These are phyloP conservation scores for Macrotyloma uniflorum DNA, from an alignment of 306 rosid species.

Conservation along the genomic window DNA sequence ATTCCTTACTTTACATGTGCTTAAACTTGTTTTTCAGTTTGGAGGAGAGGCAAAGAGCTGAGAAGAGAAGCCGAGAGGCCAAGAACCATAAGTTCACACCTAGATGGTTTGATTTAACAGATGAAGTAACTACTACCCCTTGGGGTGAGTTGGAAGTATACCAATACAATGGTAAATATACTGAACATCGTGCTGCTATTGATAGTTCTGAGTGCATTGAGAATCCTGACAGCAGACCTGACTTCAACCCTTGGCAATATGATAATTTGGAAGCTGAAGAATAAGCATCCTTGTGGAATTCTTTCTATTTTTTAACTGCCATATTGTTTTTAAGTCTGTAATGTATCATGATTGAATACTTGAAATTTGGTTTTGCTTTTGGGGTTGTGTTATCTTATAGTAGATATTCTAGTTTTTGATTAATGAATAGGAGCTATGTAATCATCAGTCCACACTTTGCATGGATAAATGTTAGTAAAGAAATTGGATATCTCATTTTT, in stretches of 20 bases:
- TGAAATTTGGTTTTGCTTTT: constrained; percentile 7
- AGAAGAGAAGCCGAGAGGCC: constrained; percentile 68
- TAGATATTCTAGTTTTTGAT: constrained; percentile 20
- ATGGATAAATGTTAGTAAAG: constrained; percentile 21
- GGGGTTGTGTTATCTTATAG: constrained; percentile 6
- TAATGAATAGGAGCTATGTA: constrained; percentile 17
- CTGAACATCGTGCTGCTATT: constrained; percentile 55
- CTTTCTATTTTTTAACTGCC: constrained; percentile 28
- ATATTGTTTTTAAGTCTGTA: constrained; percentile 34
- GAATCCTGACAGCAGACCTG: constrained; percentile 47
- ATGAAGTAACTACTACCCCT: constrained; percentile 67
- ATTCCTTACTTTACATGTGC: constrained; percentile 25
- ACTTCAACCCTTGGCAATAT: constrained; percentile 85
- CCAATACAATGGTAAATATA: constrained; percentile 70
- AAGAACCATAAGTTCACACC: constrained; percentile 61
- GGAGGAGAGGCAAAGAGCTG: constrained; percentile 87
- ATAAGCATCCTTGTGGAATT: constrained; percentile 31
- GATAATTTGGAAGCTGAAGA: constrained; percentile 51
- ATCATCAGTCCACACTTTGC: constrained; percentile 14
- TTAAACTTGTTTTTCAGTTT: constrained; percentile 50
- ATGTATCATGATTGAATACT: constrained; percentile 34
- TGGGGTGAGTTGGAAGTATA: constrained; percentile 88
- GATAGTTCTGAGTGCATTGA: constrained; percentile 53
- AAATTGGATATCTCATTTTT: neutral
- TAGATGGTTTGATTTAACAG: constrained; percentile 76